Base-by-base conservation (phyloP, 1,284 basidiomycete species). In the Ganoderma lingzhi region DNA sequence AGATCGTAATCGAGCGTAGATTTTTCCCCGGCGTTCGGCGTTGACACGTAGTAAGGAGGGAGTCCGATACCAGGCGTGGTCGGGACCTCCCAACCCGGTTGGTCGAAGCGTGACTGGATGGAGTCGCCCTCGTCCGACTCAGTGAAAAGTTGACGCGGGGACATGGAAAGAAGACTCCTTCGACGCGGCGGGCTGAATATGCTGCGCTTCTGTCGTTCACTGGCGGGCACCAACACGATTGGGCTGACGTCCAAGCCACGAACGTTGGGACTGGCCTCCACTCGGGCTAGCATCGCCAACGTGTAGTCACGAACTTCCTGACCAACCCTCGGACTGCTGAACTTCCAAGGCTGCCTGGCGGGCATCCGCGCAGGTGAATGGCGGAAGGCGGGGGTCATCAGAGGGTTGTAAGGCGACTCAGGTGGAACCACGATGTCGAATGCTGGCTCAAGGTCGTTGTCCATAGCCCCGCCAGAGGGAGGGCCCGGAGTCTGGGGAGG, bases 321-420 rank as follows among this genome's bases (percentile, higher is more conserved):
- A 65, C 89, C 90, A 28, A 90, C 90, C 74, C 90, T 91, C 19
- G 89, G 87, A 62, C 53, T 69, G 17, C 28, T 28, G 77, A 88
- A 93, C 45, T 90, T 87, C 92, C 92, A 93, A 6, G 92, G 91
- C 69, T 92, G 91, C 72, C 91, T 88, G 23, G 88, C 90, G 8
- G 90, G 90, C 28, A 90, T 84, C 8, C 86, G 89, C 0, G 88
- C 86, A 14, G 91, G 89, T 8, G 90, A 92, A 76, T 93, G 91
- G 55, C 90, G 88, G 79, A 93, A 93, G 6, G 90, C 86, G 0
- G 92, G 92, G 0, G 92, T 93, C 41, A 86, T 80, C 12, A 87
- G 83, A 44, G 92, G 92, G 75, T 93, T 86, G 70, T 93, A 93
- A 2, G 92, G 92, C 1, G 92, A 92, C 70, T 87, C 83, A 9